Evolutionary conservation across 306 rosid genomes (phyloP), one percentile per base, ranked within the genome.

Genomic region (Cicer chorassanicum): DNA sequence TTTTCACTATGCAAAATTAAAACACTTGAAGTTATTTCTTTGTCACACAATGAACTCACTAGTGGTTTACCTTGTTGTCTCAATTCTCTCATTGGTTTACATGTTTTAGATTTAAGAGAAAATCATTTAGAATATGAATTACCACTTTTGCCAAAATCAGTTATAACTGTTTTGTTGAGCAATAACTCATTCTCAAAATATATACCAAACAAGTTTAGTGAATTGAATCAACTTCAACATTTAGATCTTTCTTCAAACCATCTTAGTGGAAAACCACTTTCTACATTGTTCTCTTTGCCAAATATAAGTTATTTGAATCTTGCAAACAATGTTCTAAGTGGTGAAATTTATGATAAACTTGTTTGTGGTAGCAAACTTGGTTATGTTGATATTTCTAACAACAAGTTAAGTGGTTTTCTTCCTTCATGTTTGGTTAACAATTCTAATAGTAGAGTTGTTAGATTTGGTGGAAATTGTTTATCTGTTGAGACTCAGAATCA

Each of bases 341-440:
- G 96, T 34, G 62, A 87, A 76, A 76, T 93, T 72, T 84, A 89
- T 11, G 73, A 76, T 7, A 50, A 83, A 50, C 83, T 88, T 14
- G 70, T 49, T 12, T 93, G 98, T 65, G 91, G 96, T 6, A 72
- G 65, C 42, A 82, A 88, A 76, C 97, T 93, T 69, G 98, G 98
- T 71, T 86, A 78, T 82, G 90, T 93, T 69, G 98, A 93, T 79
- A 83, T 93, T 73, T 93, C 97, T 46, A 51, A 72, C 45, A 93
- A 93, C 89, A 93, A 82, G 89, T 79, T 93, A 21, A 79, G 36
- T 48, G 97, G 98, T 16, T 78, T 42, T 64, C 88, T 93, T 76
- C 96, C 98, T 71, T 77, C 84, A 80, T 93, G 98, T 78, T 86
- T 93, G 85, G 74, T 66, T 8, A 83, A 69, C 64, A 55, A 82